Base-by-base conservation (phyloP, 2,329 filamentous ascomycete genomes). In the Fusarium tricinctum region DNA sequence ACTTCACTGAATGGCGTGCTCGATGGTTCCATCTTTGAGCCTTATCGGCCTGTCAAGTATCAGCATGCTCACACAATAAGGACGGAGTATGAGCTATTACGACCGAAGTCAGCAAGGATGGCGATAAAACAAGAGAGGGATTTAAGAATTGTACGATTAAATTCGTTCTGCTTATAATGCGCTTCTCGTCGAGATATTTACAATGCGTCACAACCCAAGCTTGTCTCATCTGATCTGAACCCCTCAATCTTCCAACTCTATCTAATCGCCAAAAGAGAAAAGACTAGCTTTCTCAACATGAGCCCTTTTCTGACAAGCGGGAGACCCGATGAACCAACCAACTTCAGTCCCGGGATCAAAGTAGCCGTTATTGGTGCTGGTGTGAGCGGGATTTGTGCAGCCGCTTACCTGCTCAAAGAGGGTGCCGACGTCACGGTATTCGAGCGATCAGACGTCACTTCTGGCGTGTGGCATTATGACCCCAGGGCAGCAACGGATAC, bases 351-450 rank as follows among this genome's bases (percentile, higher is more conserved):
- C 0, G 55, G 45, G 0, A 66, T 53, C 28, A 66, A 58, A 44
- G 79, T 81, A 1, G 80, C 79, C 1, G 78, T 82, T 3, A 73
- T 82, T 38, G 80, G 80, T 6, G 78, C 80, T 7, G 80, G 80
- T 3, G 78, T 81, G 22, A 81, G 79, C 45, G 80, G 80, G 2
- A 79, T 82, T 5, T 75, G 71, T 9, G 68, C 80, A 0, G 79
- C 80, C 0, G 80, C 79, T 0, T 77, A 82, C 47, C 71, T 82
- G 0, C 63, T 80, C 1, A 75, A 72, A 20, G 70, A 80, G 22
- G 78, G 76, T 0, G 68, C 80, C 14, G 56, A 75, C 7, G 79
- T 81, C 3, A 78, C 77, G 2, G 77, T 81, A 0, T 81, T 81
- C 54, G 80, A 82, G 45, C 74, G 79, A 8, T 76, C 75, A 0